These are phyloP conservation scores for Neofusicoccum cordaticola DNA, from an alignment of 2,329 filamentous ascomycete genomes.

Conservation along the genomic window DNA sequence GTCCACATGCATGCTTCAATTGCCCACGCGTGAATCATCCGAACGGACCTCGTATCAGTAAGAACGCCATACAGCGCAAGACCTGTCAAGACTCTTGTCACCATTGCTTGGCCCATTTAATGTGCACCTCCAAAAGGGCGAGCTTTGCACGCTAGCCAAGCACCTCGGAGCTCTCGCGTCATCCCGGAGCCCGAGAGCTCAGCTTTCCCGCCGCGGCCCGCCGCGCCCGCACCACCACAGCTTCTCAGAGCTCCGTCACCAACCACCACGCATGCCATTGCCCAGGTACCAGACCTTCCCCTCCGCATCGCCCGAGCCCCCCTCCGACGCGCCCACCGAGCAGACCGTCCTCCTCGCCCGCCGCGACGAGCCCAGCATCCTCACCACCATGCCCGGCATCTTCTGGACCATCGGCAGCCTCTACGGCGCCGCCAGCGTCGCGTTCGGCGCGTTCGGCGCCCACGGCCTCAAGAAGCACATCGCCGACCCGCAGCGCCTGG, in stretches of 20 bases:
- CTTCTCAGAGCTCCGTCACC: not conserved
- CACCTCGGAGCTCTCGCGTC: not conserved
- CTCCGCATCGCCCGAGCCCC: not conserved
- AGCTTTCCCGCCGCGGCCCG: not conserved
- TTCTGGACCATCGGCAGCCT: slow-evolving; percentile 64
- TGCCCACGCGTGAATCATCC: no score
- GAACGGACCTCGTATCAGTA: no score
- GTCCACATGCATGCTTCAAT: no score
- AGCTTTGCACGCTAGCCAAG: no score
- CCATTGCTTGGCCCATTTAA: not conserved
- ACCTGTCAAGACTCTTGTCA: no score
- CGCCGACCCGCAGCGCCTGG: slow-evolving; percentile 56
- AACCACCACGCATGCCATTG: not conserved
- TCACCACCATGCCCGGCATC: slow-evolving; percentile 31
- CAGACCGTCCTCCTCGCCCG: not conserved
- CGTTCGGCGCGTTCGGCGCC: slow-evolving; percentile 64
- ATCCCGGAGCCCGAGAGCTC: not conserved
- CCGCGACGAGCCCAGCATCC: not conserved
- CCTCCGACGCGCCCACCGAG: not conserved
- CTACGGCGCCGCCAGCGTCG: slow-evolving; percentile 61
- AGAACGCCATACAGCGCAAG: no score
- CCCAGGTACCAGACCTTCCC: not conserved
- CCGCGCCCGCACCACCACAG: not conserved
- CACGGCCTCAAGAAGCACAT: slow-evolving; percentile 64
- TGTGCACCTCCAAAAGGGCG: not conserved